A percentile compares a stretch with the other conserved stretches of the same genome.
These are phyloP conservation scores for Nyssa sinensis DNA, from an alignment of 148 eudicot species.

Conservation along the genomic window DNA sequence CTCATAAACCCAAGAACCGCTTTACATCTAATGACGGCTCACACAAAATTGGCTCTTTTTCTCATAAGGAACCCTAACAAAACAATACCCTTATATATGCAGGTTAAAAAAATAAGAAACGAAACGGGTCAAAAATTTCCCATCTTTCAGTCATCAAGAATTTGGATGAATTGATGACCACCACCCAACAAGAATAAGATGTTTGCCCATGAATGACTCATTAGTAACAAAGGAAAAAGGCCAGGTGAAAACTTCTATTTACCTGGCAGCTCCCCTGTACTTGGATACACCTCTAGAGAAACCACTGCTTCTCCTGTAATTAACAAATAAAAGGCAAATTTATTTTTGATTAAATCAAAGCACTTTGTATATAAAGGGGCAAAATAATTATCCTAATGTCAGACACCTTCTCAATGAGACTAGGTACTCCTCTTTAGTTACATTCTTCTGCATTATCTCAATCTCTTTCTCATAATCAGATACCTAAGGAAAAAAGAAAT, in stretches of 20 bases:
- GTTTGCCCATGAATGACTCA: no score
- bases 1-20: no score
- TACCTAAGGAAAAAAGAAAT: slow-evolving; percentile 21
- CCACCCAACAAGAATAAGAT: no score
- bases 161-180: no score
- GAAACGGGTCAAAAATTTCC: no score
- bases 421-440: slow-evolving; percentile 44
- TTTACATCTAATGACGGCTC: no score
- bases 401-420: slow-evolving; percentile 50
- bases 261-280: slow-evolving; percentile 60
- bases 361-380: not conserved
- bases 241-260: not conserved
- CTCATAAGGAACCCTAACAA: no score
- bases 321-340: not conserved
- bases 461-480: slow-evolving; percentile 44
- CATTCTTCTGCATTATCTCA: slow-evolving; percentile 41
- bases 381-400: not conserved
- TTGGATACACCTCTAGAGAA: slow-evolving; percentile 54
- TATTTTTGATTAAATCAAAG: slow-evolving; percentile 1
- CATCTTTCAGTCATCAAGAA: no score
- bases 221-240: not conserved
- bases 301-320: slow-evolving; percentile 46
- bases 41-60: no score
- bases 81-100: no score
- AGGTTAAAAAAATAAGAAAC: no score